Conservation (phyloP, 1,284 basidiomycete genomes). For the Grifola frondosa region DNA sequence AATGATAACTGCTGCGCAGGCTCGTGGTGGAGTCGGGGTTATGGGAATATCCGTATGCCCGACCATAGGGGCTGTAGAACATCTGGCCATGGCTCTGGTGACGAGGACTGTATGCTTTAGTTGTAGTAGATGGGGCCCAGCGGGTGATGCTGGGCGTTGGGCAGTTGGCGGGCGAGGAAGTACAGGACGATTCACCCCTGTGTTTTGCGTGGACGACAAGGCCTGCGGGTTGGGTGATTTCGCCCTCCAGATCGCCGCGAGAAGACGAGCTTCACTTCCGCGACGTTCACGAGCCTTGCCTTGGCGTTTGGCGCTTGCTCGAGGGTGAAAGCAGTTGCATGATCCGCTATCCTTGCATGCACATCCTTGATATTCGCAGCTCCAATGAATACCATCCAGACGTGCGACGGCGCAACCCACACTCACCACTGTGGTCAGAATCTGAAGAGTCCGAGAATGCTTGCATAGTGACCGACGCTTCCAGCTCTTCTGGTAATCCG, state of each 20-base stretch:
- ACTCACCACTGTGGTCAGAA: slow-evolving; percentile 49
- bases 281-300: slow-evolving; percentile 9
- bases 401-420: slow-evolving; percentile 2
- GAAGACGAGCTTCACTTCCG: slow-evolving; percentile 7
- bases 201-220: slow-evolving; percentile 27
- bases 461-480: slow-evolving; percentile 54
- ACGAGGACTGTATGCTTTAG: slow-evolving; percentile 8
- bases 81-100: slow-evolving; percentile 43
- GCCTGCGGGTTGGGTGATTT: slow-evolving; percentile 25
- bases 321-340: slow-evolving; percentile 56
- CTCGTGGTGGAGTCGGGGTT: slow-evolving; percentile 24
- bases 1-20: slow-evolving; percentile 4
- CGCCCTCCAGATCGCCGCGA: background rate
- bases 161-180: slow-evolving; percentile 35
- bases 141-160: slow-evolving; percentile 34
- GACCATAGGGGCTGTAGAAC: slow-evolving; percentile 60
- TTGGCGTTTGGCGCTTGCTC: slow-evolving; percentile 18
- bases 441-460: slow-evolving; percentile 46
- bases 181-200: slow-evolving; percentile 30
- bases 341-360: slow-evolving; percentile 41
- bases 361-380: slow-evolving; percentile 31
- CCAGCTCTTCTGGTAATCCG: slow-evolving; percentile 64
- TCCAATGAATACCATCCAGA: slow-evolving; percentile 14
- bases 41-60: slow-evolving; percentile 52
- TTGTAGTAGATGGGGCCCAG: slow-evolving; percentile 20